These are phyloP conservation scores for Mycena sp. DNA, from an alignment of 1,284 basidiomycete genomes.

Conservation along the genomic window DNA sequence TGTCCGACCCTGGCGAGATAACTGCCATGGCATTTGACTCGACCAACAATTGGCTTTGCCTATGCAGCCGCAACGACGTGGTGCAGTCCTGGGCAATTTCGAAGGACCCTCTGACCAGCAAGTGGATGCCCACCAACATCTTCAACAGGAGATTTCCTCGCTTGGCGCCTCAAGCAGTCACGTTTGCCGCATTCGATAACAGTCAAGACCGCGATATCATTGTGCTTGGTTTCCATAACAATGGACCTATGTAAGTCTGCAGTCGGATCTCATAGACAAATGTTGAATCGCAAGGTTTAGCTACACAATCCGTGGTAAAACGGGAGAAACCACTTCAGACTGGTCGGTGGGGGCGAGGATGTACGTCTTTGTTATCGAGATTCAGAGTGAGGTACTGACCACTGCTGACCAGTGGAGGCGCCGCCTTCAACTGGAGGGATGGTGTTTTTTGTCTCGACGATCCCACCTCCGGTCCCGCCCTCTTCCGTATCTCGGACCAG, in stretches of 20 bases:
- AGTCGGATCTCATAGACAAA: neutral
- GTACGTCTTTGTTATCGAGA: neutral
- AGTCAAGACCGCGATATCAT: no score
- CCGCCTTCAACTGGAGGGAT: no score
- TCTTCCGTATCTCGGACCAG: slow-evolving; percentile 10
- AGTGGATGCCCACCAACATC: neutral
- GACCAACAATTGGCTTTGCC: slow-evolving; percentile 8
- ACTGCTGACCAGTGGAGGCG: slow-evolving; percentile 1
- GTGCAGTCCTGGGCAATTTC: slow-evolving; percentile 2
- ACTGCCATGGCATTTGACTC: slow-evolving; percentile 17
- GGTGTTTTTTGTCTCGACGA: slow-evolving; percentile 14
- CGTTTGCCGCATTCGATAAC: neutral
- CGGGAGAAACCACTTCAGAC: no score
- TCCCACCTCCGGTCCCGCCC: slow-evolving; percentile 6
- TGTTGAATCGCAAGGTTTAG: neutral
- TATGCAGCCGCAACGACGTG: slow-evolving; percentile 11
- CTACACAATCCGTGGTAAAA: slow-evolving; percentile 9
- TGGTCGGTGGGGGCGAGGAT: no score
- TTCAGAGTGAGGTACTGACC: neutral
- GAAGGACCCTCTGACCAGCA: neutral
- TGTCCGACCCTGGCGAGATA: no score
- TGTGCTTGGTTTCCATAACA: slow-evolving; percentile 3
- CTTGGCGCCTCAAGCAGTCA: slow-evolving; percentile 1
- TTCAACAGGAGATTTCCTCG: neutral
- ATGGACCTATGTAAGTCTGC: slow-evolving; percentile 4